Evolutionary conservation across 2,329 filamentous ascomycete genomes (phyloP).

Genomic region (Ascochyta lentis): DNA sequence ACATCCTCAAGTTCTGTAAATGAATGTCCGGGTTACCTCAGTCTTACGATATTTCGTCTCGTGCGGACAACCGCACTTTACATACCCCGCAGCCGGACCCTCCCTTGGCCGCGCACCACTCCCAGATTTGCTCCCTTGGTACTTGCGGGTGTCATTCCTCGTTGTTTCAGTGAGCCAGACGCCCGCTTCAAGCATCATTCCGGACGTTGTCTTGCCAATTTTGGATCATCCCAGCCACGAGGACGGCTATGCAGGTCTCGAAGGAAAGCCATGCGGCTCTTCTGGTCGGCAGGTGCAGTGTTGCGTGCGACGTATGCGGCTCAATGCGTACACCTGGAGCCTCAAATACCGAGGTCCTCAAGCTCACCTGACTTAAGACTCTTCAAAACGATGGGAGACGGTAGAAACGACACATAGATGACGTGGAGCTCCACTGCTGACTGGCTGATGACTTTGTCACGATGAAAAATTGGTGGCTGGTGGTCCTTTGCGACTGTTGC

Average conservation of each 20-base stretch:
- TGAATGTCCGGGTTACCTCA: conserved; percentile 6
- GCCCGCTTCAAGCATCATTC: conserved; percentile 21
- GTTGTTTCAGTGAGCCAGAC: conserved; percentile 9
- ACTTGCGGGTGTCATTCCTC: conserved; percentile 22
- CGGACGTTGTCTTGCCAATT: conserved; percentile 16
- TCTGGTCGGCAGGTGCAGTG: conserved; percentile 1
- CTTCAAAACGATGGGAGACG: not conserved
- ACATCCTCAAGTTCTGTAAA: conserved; percentile 13
- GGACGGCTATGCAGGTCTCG: conserved; percentile 14
- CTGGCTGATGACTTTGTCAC: conserved; percentile 13
- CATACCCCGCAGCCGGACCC: conserved; percentile 9
- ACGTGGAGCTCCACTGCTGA: conserved; percentile 2
- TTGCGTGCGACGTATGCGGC: conserved; percentile 15
- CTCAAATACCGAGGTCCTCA: not conserved
- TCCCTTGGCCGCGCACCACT: conserved; percentile 19
- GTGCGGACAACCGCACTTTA: conserved; percentile 8
- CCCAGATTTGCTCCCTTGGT: conserved; percentile 16
- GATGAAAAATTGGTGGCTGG: conserved; percentile 15
- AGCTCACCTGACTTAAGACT: conserved; percentile 1
- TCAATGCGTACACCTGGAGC: conserved; percentile 6
- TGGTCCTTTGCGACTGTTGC: conserved; percentile 15
- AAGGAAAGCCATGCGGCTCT: conserved; percentile 11
- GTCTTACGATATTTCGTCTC: not conserved
- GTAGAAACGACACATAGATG: not conserved
- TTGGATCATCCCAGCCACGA: conserved; percentile 13